phyloP scores from a whole-genome alignment of 768 basidiomycete genomes.

The Leccinum subtestaceum region DNA sequence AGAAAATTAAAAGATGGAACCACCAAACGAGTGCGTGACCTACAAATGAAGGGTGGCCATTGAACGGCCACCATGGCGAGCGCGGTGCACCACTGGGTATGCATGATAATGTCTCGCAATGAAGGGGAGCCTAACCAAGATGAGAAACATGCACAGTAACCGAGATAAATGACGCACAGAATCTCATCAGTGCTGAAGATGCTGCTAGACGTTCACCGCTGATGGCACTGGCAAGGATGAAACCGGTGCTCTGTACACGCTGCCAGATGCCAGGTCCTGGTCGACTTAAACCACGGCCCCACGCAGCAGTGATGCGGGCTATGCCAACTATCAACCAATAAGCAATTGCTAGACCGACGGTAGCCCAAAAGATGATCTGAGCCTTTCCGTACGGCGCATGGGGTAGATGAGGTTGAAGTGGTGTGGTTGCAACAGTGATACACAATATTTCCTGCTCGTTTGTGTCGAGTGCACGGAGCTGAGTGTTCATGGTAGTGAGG shows the following conservation, averaged over 20 bases:
- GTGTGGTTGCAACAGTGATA: constrained; percentile 73
- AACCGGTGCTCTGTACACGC: constrained; percentile 78
- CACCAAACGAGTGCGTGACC: constrained; percentile 28
- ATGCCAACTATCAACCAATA: constrained; percentile 84
- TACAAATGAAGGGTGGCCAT: constrained; percentile 92
- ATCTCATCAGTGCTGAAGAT: constrained; percentile 83
- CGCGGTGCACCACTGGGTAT: constrained; percentile 89
- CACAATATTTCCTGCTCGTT: constrained; percentile 81
- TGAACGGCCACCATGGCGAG: constrained; percentile 92
- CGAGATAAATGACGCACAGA: constrained; percentile 54
- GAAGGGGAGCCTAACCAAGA: constrained; percentile 75
- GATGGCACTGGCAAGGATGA: constrained; percentile 87
- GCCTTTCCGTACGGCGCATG: constrained; percentile 65
- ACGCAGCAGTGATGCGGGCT: constrained; percentile 81
- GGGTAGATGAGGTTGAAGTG: constrained; percentile 58
- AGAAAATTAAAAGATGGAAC: constrained; percentile 14
- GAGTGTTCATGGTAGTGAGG: constrained; percentile 81
- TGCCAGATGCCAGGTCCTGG: constrained; percentile 63
- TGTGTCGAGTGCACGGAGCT: constrained; percentile 86
- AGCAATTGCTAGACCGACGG: constrained; percentile 67
- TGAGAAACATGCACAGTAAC: constrained; percentile 14
- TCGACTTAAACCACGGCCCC: constrained; percentile 65
- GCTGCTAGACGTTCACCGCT: constrained; percentile 87
- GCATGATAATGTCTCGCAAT: constrained; percentile 86
- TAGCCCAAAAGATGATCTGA: constrained; percentile 66